Conservation (phyloP, 495 filamentous ascomycete genomes). For the Penicillium taxi region DNA sequence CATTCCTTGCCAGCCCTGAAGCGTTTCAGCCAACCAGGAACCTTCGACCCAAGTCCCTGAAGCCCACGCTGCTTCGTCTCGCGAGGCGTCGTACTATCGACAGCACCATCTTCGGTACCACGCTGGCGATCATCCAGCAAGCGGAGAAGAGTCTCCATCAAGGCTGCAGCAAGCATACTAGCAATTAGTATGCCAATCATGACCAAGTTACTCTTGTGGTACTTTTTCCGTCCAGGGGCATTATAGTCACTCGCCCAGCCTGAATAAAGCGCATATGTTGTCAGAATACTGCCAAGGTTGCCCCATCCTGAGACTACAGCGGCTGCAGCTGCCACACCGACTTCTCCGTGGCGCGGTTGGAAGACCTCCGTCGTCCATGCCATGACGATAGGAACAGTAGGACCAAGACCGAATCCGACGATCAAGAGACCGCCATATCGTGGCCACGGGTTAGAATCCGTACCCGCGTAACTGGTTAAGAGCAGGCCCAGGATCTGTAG, state of each 20-base stretch:
- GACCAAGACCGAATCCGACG: slow-evolving; percentile 84
- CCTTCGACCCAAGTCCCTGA: slow-evolving; percentile 38
- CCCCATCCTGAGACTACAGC: slow-evolving; percentile 80
- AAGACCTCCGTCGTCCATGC: slow-evolving; percentile 89
- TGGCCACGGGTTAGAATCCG: slow-evolving; percentile 62
- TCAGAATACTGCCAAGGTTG: slow-evolving; percentile 76
- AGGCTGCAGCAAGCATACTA: slow-evolving; percentile 62
- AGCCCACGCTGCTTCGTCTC: slow-evolving; percentile 64
- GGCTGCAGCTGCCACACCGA: slow-evolving; percentile 82
- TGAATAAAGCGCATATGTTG: slow-evolving; percentile 81
- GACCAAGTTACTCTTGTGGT: slow-evolving; percentile 72
- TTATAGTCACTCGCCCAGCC: slow-evolving; percentile 71
- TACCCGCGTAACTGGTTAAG: slow-evolving; percentile 65
- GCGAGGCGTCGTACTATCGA: slow-evolving; percentile 64
- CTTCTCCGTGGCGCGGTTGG: slow-evolving; percentile 80
- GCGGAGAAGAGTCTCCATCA: slow-evolving; percentile 59
- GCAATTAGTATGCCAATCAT: slow-evolving; percentile 80
- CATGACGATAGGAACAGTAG: slow-evolving; percentile 88
- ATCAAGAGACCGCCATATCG: slow-evolving; percentile 84
- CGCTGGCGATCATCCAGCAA: slow-evolving; percentile 50
- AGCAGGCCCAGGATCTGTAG: slow-evolving; percentile 80
- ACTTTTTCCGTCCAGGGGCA: slow-evolving; percentile 57
- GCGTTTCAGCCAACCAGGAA: slow-evolving; percentile 11
- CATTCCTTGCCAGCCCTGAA: slow-evolving; percentile 2
- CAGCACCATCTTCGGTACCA: slow-evolving; percentile 41